phyloP scores from a whole-genome alignment of 192 early-diverging fungal species.

The Coemansia sp. region DNA sequence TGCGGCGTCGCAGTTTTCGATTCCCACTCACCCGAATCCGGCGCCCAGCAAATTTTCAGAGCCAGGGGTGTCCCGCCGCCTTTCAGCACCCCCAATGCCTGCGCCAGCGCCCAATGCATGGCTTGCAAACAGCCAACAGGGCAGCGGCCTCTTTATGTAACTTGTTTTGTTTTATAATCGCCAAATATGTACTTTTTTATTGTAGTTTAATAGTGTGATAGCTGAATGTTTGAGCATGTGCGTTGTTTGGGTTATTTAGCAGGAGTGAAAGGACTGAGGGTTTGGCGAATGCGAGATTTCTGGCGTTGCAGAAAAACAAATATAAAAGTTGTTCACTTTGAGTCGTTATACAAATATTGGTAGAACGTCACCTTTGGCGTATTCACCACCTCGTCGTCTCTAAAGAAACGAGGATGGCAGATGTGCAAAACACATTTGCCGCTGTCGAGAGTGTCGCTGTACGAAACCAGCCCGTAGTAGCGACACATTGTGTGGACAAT shows the following conservation, averaged over 20 bases:
- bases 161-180: background rate
- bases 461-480: constrained; percentile 50
- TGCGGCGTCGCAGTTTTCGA: background rate
- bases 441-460: constrained; percentile 30
- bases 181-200: background rate
- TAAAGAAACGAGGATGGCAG: constrained; percentile 46
- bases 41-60: background rate
- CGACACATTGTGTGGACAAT: constrained; percentile 50
- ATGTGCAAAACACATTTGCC: constrained; percentile 35
- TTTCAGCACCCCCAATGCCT: background rate
- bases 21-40: background rate
- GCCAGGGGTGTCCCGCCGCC: background rate
- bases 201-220: background rate
- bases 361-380: constrained; percentile 24
- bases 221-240: background rate
- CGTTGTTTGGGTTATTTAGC: background rate
- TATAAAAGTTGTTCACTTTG: background rate
- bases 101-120: background rate
- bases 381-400: constrained; percentile 4
- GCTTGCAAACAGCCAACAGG: background rate
- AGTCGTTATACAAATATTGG: constrained; percentile 23
- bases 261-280: background rate
- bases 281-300: no score
- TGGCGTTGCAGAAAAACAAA: background rate
- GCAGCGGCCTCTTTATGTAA: background rate